phyloP scores from a whole-genome alignment of 2,329 filamentous ascomycete genomes.

The Trichophyton rubrum region DNA sequence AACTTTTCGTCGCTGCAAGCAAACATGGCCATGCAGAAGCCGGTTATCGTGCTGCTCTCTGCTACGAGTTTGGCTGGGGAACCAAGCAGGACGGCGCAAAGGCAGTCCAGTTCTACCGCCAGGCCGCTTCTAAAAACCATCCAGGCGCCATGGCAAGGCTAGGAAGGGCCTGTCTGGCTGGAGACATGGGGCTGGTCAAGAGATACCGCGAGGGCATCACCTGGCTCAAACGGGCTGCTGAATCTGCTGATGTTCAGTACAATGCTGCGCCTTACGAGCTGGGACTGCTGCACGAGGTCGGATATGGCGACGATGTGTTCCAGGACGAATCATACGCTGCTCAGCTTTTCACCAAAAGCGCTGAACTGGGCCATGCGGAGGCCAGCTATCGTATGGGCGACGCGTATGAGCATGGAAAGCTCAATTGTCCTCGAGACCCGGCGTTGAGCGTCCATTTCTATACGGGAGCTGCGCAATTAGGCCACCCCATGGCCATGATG shows the following conservation, averaged over 20 bases:
- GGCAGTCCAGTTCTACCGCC: slow-evolving; percentile 84
- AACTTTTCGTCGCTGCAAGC: slow-evolving; percentile 80
- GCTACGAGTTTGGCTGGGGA: slow-evolving; percentile 98
- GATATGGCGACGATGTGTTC: slow-evolving; percentile 92
- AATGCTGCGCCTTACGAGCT: slow-evolving; percentile 88
- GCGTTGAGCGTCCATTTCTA: slow-evolving; percentile 96
- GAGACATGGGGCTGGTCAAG: slow-evolving; percentile 72
- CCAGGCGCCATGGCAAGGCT: slow-evolving; percentile 89
- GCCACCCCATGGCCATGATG: slow-evolving; percentile 88
- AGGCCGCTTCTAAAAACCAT: slow-evolving; percentile 83
- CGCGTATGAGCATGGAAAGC: slow-evolving; percentile 83
- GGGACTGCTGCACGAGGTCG: slow-evolving; percentile 74
- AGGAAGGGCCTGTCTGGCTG: slow-evolving; percentile 76
- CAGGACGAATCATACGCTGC: slow-evolving; percentile 80
- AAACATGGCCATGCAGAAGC: slow-evolving; percentile 97
- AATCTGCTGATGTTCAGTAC: slow-evolving; percentile 82
- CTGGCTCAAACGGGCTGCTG: slow-evolving; percentile 87
- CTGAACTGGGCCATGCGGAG: slow-evolving; percentile 77
- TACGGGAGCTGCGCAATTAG: slow-evolving; percentile 74
- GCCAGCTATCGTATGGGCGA: slow-evolving; percentile 85
- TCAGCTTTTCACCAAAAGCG: slow-evolving; percentile 86
- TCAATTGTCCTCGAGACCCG: slow-evolving; percentile 80
- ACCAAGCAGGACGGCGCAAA: slow-evolving; percentile 80
- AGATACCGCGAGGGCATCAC: slow-evolving; percentile 84
- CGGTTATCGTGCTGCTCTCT: slow-evolving; percentile 80